Evolutionary conservation across 1,139 yeast species (phyloP).

Genomic region (Oligophagozyma castellii): DNA sequence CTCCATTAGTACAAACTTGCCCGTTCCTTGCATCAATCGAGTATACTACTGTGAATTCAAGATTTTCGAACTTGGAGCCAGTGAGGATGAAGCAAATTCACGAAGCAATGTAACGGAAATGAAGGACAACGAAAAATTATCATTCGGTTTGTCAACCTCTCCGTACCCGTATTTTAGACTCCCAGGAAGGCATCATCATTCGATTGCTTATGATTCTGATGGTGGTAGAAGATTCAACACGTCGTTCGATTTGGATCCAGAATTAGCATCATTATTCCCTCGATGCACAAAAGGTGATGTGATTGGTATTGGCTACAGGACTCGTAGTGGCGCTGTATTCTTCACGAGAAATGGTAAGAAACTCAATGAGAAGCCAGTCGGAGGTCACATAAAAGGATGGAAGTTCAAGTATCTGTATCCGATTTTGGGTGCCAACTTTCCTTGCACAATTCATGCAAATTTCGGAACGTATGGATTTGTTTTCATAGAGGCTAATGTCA

Average conservation of each 20-base stretch:
- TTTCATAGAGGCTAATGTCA: constrained; percentile 81
- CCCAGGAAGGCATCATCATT: constrained; percentile 63
- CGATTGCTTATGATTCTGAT: constrained; percentile 74
- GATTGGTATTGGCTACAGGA: constrained; percentile 52
- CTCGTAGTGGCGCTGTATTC: constrained; percentile 47
- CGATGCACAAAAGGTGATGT: constrained; percentile 60
- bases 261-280: constrained; percentile 49
- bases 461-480: constrained; percentile 89
- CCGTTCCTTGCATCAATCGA: constrained; percentile 74
- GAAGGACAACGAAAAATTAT: constrained; percentile 31
- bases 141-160: constrained; percentile 72
- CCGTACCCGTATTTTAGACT: constrained; percentile 84
- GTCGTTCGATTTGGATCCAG: constrained; percentile 48
- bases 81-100: constrained; percentile 24
- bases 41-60: constrained; percentile 88
- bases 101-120: constrained; percentile 3
- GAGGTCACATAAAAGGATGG: constrained; percentile 70
- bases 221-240: constrained; percentile 72
- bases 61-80: constrained; percentile 45
- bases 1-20: constrained; percentile 72
- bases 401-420: constrained; percentile 74
- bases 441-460: constrained; percentile 67
- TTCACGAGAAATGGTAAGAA: constrained; percentile 62
- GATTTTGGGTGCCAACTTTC: constrained; percentile 70
- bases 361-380: constrained; percentile 48